Percentiles rank a stretch among this genome's conserved stretches.
These are phyloP conservation scores for Aureobasidium sp. DNA, from an alignment of 2,329 filamentous ascomycete genomes.

Conservation along the genomic window DNA sequence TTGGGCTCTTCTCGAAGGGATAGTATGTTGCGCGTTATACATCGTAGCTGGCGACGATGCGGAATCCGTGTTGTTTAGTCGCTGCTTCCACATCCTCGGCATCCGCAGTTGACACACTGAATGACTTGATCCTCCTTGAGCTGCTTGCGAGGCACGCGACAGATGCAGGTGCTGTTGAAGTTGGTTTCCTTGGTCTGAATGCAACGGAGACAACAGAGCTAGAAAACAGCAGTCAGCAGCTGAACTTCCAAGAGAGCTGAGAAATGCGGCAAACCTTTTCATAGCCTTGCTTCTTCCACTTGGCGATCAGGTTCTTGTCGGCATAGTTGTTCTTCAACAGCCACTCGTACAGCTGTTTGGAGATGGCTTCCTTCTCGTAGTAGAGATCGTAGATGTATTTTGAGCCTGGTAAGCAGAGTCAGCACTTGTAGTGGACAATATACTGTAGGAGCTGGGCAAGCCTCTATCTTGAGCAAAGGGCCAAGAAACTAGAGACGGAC, in stretches of 20 bases:
- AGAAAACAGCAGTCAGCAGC: constrained; percentile 15
- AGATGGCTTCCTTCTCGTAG: constrained; percentile 95
- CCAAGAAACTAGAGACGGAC: constrained; percentile 15
- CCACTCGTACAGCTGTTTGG: constrained; percentile 88
- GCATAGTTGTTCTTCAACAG: constrained; percentile 94
- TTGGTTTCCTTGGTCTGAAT: constrained; percentile 99
- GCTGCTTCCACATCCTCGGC: constrained; percentile 78
- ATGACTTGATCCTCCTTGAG: constrained; percentile 85
- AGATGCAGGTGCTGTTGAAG: constrained; percentile 96
- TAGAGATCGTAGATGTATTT: constrained; percentile 97
- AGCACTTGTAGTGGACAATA: constrained; percentile 9
- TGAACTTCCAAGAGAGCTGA: not conserved
- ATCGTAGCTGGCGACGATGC: not conserved
- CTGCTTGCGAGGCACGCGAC: constrained; percentile 81
- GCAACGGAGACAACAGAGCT: constrained; percentile 90
- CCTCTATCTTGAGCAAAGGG: not conserved
- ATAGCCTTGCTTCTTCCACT: constrained; percentile 99
- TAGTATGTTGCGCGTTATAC: not conserved
- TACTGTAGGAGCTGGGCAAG: not conserved
- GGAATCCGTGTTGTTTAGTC: constrained; percentile 44
- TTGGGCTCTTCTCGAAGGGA: not conserved
- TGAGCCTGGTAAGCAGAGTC: constrained; percentile 38
- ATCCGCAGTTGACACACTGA: constrained; percentile 92
- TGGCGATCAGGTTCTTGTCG: constrained; percentile 90
- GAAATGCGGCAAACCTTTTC: constrained; percentile 63